These are phyloP conservation scores for Penicillium paradoxum DNA, from an alignment of 495 filamentous ascomycete species.

Conservation along the genomic window DNA sequence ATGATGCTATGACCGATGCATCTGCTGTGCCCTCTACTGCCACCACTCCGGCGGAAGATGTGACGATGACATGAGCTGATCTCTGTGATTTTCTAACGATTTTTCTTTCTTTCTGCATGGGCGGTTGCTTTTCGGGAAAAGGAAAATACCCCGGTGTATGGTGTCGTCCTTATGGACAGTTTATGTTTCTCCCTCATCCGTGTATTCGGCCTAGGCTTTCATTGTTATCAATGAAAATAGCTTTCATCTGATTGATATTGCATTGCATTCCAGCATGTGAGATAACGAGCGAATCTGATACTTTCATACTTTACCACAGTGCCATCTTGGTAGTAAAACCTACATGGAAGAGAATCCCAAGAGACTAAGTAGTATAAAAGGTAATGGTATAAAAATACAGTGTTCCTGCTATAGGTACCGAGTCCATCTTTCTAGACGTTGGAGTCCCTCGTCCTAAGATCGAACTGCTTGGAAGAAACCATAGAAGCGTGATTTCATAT, in stretches of 20 bases:
- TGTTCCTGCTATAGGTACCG: too few species aligned
- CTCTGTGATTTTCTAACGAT: background rate
- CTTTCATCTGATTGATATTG: background rate
- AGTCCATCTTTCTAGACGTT: too few species aligned
- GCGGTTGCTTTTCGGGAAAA: conserved; percentile 11
- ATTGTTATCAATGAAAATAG: background rate
- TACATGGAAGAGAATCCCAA: background rate
- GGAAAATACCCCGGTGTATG: conserved; percentile 28
- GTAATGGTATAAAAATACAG: too few species aligned
- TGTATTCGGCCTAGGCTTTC: background rate
- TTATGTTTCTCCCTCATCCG: background rate
- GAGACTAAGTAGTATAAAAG: too few species aligned
- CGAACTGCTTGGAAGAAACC: too few species aligned
- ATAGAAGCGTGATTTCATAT: too few species aligned
- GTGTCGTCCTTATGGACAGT: conserved; percentile 11
- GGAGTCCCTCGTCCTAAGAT: too few species aligned
- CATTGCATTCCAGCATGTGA: background rate
- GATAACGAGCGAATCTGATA: background rate
- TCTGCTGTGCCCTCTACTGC: conserved; percentile 13
- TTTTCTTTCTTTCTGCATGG: conserved; percentile 18
- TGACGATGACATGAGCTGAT: conserved; percentile 23
- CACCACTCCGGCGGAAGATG: conserved; percentile 21
- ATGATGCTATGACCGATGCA: conserved; percentile 21
- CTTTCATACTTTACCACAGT: background rate
- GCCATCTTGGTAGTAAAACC: background rate